Conservation (phyloP, 1,284 basidiomycete species). For the Trametes pubescens region DNA sequence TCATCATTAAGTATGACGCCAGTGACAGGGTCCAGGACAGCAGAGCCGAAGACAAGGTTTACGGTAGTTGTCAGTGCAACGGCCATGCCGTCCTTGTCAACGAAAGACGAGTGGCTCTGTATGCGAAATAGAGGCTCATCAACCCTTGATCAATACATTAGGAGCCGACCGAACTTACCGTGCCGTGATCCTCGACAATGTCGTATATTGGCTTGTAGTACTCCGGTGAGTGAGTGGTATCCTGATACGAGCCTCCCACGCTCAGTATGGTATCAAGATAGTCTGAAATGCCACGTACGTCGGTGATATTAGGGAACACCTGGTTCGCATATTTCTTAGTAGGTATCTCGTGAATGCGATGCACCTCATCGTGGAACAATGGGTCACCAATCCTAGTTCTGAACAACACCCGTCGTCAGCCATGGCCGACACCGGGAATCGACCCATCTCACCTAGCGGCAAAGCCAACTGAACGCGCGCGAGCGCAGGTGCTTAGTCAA, state of each 20-base stretch:
- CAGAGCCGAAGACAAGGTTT: constrained; percentile 89
- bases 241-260: constrained; percentile 49
- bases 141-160: not conserved
- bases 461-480: constrained; percentile 62
- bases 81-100: constrained; percentile 87
- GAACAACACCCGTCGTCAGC: constrained; percentile 7
- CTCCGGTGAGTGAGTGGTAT: constrained; percentile 77
- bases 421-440: not conserved
- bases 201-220: constrained; percentile 91
- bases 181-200: constrained; percentile 84
- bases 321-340: constrained; percentile 74
- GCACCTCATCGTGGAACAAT: constrained; percentile 62
- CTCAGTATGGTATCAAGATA: not conserved
- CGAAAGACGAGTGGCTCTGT: constrained; percentile 83
- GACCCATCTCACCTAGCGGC: constrained; percentile 63
- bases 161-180: constrained; percentile 55
- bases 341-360: constrained; percentile 70
- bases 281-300: constrained; percentile 57
- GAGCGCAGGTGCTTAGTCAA: not conserved
- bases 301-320: constrained; percentile 77
- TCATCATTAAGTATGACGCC: constrained; percentile 93
- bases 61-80: constrained; percentile 89
- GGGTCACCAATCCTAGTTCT: constrained; percentile 88
- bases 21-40: constrained; percentile 83
- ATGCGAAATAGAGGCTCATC: not conserved